phyloP scores from a whole-genome alignment of 2,329 filamentous ascomycete genomes.

The Colletotrichum orchidophilum region DNA sequence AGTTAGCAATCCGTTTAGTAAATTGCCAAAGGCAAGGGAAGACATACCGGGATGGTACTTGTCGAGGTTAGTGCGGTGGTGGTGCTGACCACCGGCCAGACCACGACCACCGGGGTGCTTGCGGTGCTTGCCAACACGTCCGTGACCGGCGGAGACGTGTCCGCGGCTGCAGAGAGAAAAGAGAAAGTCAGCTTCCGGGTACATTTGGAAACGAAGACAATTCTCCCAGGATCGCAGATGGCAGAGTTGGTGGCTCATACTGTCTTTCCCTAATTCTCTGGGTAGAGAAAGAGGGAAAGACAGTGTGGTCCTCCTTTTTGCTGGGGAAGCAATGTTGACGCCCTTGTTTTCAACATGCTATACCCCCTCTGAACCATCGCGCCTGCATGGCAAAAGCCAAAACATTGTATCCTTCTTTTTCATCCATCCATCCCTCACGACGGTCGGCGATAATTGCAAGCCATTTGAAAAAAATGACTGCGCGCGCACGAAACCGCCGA shows the following conservation, averaged over 20 bases:
- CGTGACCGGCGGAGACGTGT: constrained; percentile 98
- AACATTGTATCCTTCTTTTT: constrained; percentile 1
- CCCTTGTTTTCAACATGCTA: constrained; percentile 17
- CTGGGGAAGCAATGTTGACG: constrained; percentile 12
- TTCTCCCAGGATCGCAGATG: constrained; percentile 18
- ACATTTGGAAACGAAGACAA: constrained; percentile 10
- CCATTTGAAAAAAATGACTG: neutral
- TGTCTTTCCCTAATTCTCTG: neutral
- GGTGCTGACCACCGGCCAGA: constrained; percentile 98
- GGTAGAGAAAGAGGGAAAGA: neutral
- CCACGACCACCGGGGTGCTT: constrained; percentile 87
- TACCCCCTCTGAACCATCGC: neutral
- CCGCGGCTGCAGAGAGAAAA: constrained; percentile 73
- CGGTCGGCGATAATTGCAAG: constrained; percentile 33
- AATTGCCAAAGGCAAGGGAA: rapidly evolving
- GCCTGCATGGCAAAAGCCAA: neutral
- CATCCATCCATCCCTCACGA: neutral
- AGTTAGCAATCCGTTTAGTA: constrained; percentile 65
- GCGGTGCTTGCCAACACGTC: constrained; percentile 98
- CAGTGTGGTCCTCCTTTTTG: neutral
- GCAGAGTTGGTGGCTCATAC: constrained; percentile 2
- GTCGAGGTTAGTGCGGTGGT: constrained; percentile 86
- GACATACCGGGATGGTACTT: constrained; percentile 72
- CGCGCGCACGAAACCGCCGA: neutral
- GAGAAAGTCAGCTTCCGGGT: constrained; percentile 36